Base-by-base conservation (phyloP, 2,329 filamentous ascomycete species). In the Penicillium sp. region DNA sequence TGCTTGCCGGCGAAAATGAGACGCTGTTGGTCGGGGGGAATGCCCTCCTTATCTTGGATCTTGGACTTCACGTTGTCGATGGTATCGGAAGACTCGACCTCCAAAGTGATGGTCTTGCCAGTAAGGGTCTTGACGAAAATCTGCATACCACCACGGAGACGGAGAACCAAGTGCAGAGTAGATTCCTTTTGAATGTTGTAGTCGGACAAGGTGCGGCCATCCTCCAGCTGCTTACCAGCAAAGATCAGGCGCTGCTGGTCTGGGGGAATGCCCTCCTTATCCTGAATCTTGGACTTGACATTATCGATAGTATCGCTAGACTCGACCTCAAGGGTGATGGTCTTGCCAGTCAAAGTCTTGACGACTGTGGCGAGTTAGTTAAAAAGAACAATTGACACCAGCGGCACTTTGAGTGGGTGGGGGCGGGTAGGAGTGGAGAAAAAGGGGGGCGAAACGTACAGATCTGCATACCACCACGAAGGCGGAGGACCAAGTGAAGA, bases 121-220 rank as follows among this genome's bases (percentile, higher is more conserved):
- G 84, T 87, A 35, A 87, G 78, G 4, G 81, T 85, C 78, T 85
- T 85, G 42, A 84, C 81, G 66, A 84, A 83, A 55, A 84, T 85
- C 64, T 85, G 83, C 82, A 85, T 86, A 78, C 92, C 92, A 83
- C 92, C 91, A 80, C 91, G 91, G 5, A 95, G 90, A 78, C 92
- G 91, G 55, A 96, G 89, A 62, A 95, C 92, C 53, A 95, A 82
- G 73, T 95, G 92, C 1, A 96, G 88, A 1, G 91, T 96, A 0
- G 86, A 90, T 76, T 96, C 92, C 83, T 96, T 96, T 80, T 97
- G 93, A 56, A 97, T 97, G 82, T 96, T 96, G 86, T 97, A 97
- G 78, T 96, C 93, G 63, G 86, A 89, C 0, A 96, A 84, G 30
- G 93, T 96, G 57, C 93, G 92, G 65, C 94, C 93, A 70, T 98